Base-by-base conservation (phyloP, 73 alveolate genomes). In the Urostyla sp. region DNA sequence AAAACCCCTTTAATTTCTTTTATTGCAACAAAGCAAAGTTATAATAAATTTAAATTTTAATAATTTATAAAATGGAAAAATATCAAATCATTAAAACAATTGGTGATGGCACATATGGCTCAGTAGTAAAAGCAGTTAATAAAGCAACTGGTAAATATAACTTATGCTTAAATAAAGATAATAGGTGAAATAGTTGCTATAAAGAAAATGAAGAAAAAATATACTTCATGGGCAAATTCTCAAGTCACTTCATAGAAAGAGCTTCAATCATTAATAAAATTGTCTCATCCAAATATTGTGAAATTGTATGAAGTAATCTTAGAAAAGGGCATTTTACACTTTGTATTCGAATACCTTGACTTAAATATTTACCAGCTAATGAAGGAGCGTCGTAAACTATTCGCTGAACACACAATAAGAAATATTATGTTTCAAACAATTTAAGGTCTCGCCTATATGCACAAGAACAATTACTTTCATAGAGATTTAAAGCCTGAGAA, bases 391-490 rank as follows among this genome's bases (percentile, higher is more conserved):
- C 75, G 91, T 58, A 84, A 87, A 34, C 81, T 44, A n/a, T 61
- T 94, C 30, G 89, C 98, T 10, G 99, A 95, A 87, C 90, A 89
- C 69, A 90, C 83, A 79, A 94, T 95, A 0, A 84, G 96, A 34
- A 85, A 90, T 82, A 88, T 96, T 37, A 91, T 96, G 44, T 87
- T 82, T 37, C 96, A 96, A 83, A 95, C 94, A 18, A 69, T 93
- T 27, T 92, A 90, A 76, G 99, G 99, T 30, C 80, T 96, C 48
- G 98, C 98, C 21, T 92, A 93, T 67, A 93, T 96, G 95, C 99
- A 96, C 72, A 94, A 93, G 72, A 78, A 80, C 48, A 96, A 96
- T 52, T 96, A 87, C 75, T 96, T 96, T 82, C 99, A 96, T 84
- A 84, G 99, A 55, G 99, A 96, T 76, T 61, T 96, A 56, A 92